Evolutionary conservation across 805 yeast species (phyloP), one percentile per base, ranked within the genome.

Genomic region (Yamadazyma philogaea): DNA sequence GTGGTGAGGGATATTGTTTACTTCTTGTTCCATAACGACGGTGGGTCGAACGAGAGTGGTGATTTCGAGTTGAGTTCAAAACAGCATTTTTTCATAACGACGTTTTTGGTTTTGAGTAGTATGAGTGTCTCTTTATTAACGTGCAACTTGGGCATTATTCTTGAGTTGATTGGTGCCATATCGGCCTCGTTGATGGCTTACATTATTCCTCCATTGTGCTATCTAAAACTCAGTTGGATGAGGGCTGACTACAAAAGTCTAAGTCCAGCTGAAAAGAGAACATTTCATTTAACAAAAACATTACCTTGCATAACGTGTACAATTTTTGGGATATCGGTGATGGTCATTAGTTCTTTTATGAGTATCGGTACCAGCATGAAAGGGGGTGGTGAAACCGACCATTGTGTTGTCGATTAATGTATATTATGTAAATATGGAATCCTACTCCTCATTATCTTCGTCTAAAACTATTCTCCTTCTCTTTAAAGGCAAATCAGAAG

Each of bases 151-250:
- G 98, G 98, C 1, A 85, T 93, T 10, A 82, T 91, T 21, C 70
- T 90, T 31, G 97, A 91, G 57, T 71, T 90, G 3, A 89, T 88
- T 24, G 98, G 98, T 1, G 90, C 96, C 0, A 84, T 96, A 0
- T 84, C 96, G 0, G 97, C 97, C 0, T 87, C 95, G 15, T 69
- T 86, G 30, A 82, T 91, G 84, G 97, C 98, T 0, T 90, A 87
- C 58, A 87, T 90, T 17, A 66, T 90, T 14, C 98, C 98, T 0
- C 96, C 96, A 3, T 59, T 83, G 59, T 90, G 96, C 53, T 85
- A 75, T 53, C 60, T 88, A 47, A 79, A 82, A 48, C 73, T 90
- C 53, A 77, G 88, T 0, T 44, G 66, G 68, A 62, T 59, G 30
- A 49, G 66, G 56, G 41, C 64, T 52, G 46, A 78, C 71, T 52